These are phyloP conservation scores for Botrytis byssoidea DNA, from an alignment of 2,329 filamentous ascomycete species.

Conservation along the genomic window DNA sequence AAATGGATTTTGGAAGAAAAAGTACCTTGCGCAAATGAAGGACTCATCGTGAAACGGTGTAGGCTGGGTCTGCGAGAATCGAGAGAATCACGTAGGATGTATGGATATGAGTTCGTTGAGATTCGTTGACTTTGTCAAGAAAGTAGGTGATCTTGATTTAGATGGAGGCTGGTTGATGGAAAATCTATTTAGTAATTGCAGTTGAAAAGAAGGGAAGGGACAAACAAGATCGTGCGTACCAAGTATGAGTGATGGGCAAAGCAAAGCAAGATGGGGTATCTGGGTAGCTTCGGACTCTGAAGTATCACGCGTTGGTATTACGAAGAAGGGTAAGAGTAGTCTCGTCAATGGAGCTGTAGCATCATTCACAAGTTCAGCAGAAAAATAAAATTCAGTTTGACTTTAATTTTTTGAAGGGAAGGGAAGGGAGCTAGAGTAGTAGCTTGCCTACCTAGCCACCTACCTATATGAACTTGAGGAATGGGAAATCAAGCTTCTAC, in stretches of 20 bases:
- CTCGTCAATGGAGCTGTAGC: background rate
- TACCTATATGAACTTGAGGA: background rate
- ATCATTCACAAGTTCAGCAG: background rate
- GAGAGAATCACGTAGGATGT: background rate
- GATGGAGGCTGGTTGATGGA: background rate
- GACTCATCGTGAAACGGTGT: background rate
- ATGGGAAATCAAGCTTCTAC: conserved; percentile 1
- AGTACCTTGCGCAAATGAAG: conserved; percentile 19
- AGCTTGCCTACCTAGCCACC: background rate
- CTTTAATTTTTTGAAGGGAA: background rate
- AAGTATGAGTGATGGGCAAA: background rate
- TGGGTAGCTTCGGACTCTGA: background rate
- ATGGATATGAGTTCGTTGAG: background rate
- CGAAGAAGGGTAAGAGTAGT: background rate
- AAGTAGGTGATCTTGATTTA: background rate
- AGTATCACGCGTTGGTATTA: background rate
- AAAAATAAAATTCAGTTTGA: background rate
- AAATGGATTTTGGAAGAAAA: background rate
- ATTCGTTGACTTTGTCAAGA: background rate
- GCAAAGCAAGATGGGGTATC: background rate
- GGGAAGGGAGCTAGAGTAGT: background rate
- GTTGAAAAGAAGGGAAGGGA: background rate
- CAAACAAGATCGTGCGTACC: background rate
- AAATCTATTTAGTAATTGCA: background rate
- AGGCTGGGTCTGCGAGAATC: background rate